Base-by-base conservation (phyloP, 176 grass and related monocot species). In the Chloris gayana region DNA sequence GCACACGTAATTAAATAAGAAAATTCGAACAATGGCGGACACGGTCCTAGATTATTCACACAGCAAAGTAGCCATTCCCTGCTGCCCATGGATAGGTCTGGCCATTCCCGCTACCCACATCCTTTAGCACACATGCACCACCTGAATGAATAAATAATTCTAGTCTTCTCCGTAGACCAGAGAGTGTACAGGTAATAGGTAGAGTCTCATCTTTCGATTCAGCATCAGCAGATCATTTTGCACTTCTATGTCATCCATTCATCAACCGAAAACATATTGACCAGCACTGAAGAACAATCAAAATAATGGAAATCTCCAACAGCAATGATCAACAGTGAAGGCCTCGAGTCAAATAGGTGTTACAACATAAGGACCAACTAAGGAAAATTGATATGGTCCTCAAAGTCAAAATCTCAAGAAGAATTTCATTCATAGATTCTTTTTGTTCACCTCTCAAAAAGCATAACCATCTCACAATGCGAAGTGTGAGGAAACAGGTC, bases 401-500 rank as follows among this genome's bases (percentile, higher is more conserved):
- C 45, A n/a, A 18, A 31, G 35, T 58, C 3, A 59, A 65, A 81
- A 81, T 59, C 11, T 47, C 14, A 56, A 59, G n/a, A 70, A 53
- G 41, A 38, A 61, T 64, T 39, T 3, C 26, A 19, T 58, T 29
- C 15, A 26, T 25, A 59, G 34, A 58, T 27, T 44, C 41, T 22
- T 14, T 65, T 35, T 11, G 1, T 71, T 89, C 83, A 99, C 56
- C 96, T 84, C 82, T 99, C 87, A 8, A 99, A 89, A 80, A 93
- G 92, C 96, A 99, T 99, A 49, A 95, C 92, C 96, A 93, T 89
- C 76, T 99, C 92, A 15, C 92, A 99, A 45, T 99, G 96, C 1
- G 60, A 69, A 64, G 96, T 95, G 61, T 99, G 96, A 56, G 96
- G 96, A 69, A 99, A 99, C 49, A 99, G 65, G 76, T 99, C 96